Percentiles rank a stretch among this genome's conserved stretches.
phyloP scores from a whole-genome alignment of 1,139 yeast genomes.

The Spathaspora sp. region DNA sequence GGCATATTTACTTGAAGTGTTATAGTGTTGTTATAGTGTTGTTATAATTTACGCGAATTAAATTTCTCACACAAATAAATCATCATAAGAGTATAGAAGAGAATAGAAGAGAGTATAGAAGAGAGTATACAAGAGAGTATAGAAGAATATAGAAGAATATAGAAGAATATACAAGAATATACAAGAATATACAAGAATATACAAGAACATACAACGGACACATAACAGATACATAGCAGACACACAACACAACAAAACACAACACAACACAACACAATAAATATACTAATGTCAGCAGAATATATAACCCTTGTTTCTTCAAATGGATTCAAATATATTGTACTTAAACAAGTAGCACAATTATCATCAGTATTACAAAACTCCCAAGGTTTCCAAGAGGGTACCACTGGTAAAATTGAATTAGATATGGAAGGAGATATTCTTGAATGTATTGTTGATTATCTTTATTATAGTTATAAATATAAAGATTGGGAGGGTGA shows the following conservation, averaged over 20 bases:
- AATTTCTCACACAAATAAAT: not conserved
- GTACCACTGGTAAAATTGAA: slow-evolving; percentile 47
- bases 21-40: not conserved
- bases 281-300: slow-evolving; percentile 17
- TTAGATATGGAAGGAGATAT: slow-evolving; percentile 72
- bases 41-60: not conserved
- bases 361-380: slow-evolving; percentile 79
- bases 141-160: too few species aligned
- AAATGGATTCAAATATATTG: slow-evolving; percentile 66
- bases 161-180: too few species aligned
- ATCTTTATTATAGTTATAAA: slow-evolving; percentile 72
- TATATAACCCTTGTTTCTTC: slow-evolving; percentile 72
- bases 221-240: too few species aligned
- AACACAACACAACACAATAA: too few species aligned
- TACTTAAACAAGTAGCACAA: slow-evolving; percentile 75
- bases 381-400: slow-evolving; percentile 61
- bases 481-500: slow-evolving; percentile 56
- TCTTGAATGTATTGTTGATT: slow-evolving; percentile 81
- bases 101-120: too few species aligned
- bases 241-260: too few species aligned
- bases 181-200: too few species aligned
- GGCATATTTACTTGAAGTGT: slow-evolving; percentile 21
- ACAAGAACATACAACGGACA: too few species aligned
- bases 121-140: too few species aligned
- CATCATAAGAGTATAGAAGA: too few species aligned